A percentile compares a stretch with the other conserved stretches of the same genome.
These are phyloP conservation scores for Pholiota conissans DNA, from an alignment of 768 basidiomycete species.

Conservation along the genomic window DNA sequence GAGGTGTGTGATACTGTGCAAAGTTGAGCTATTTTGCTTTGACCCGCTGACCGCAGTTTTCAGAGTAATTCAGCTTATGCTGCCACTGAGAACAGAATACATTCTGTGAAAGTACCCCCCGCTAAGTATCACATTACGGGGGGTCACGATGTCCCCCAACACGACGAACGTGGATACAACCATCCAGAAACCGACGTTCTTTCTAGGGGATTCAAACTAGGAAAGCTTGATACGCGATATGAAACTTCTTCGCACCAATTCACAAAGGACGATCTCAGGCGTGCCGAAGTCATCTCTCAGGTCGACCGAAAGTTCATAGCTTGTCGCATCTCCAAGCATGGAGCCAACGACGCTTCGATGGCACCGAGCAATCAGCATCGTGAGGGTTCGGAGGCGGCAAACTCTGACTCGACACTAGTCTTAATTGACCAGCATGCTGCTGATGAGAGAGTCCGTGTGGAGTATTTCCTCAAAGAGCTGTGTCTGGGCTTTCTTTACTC, in stretches of 20 bases:
- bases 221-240: conserved; percentile 11
- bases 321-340: conserved; percentile 46
- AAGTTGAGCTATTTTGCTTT: neutral
- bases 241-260: conserved; percentile 19
- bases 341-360: neutral
- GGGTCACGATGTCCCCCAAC: conserved; percentile 5
- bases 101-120: conserved; percentile 25
- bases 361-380: neutral
- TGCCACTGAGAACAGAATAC: conserved; percentile 47
- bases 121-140: conserved; percentile 12
- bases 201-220: conserved; percentile 12
- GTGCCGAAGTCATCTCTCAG: conserved; percentile 72
- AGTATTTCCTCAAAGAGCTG: conserved; percentile 73
- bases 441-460: conserved; percentile 94
- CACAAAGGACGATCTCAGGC: conserved; percentile 47
- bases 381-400: conserved; percentile 5
- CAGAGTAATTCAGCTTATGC: conserved; percentile 62
- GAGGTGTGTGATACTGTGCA: conserved; percentile 38
- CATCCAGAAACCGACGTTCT: conserved; percentile 3
- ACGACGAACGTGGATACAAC: conserved; percentile 15
- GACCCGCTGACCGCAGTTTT: conserved; percentile 13
- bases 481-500: conserved; percentile 65
- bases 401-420: conserved; percentile 44
- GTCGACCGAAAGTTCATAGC: conserved; percentile 92
- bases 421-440: conserved; percentile 98